Conservation (phyloP, 805 yeast genomes). For the Candida incommunis region DNA sequence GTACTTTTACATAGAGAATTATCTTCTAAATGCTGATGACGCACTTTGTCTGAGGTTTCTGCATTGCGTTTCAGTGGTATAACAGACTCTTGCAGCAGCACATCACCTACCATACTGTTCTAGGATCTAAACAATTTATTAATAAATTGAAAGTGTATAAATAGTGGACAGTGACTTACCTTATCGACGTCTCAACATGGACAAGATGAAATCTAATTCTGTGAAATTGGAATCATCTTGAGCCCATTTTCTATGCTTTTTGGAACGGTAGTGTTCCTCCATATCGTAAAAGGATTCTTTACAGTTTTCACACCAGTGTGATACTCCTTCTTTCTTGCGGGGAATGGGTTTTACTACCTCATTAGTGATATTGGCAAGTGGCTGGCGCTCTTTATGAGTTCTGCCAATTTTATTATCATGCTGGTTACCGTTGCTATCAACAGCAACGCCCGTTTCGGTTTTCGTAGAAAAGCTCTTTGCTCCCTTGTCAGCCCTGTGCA, state of each 20-base stretch:
- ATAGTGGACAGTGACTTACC: neutral
- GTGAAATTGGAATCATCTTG: constrained; percentile 52
- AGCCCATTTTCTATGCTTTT: constrained; percentile 70
- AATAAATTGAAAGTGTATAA: too few relatives aligned
- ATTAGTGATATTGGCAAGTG: neutral
- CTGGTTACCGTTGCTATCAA: neutral
- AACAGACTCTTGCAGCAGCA: too few relatives aligned
- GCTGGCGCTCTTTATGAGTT: neutral
- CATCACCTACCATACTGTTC: too few relatives aligned
- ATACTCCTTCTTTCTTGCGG: constrained; percentile 39
- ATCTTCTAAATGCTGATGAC: too few relatives aligned
- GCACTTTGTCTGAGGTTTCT: too few relatives aligned
- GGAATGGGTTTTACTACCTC: neutral
- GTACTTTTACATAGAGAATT: too few relatives aligned
- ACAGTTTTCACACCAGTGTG: constrained; percentile 81
- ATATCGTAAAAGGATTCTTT: constrained; percentile 68
- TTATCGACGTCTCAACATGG: constrained; percentile 25
- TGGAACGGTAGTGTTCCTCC: constrained; percentile 56
- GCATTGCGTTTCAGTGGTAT: too few relatives aligned
- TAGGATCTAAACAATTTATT: too few relatives aligned
- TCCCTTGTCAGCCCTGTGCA: neutral
- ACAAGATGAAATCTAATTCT: constrained; percentile 63
- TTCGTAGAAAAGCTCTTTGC: neutral
- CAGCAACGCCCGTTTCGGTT: neutral
- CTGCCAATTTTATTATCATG: neutral